These are phyloP conservation scores for Aspergillus leporis DNA, from an alignment of 495 filamentous ascomycete species.

Conservation along the genomic window DNA sequence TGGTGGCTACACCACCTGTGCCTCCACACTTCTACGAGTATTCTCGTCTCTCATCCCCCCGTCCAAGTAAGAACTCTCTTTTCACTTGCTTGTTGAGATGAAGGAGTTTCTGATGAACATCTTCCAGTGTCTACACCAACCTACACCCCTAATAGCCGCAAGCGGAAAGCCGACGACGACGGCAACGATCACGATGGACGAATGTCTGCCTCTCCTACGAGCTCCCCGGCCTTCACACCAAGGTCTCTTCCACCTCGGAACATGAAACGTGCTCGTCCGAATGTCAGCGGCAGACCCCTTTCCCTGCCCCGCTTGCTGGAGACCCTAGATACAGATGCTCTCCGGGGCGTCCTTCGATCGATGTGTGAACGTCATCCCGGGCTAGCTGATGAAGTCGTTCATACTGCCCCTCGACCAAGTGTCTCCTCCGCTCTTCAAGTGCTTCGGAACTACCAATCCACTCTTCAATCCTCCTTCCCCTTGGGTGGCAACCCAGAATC, in stretches of 20 bases:
- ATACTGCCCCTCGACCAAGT: constrained; percentile 79
- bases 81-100: not conserved
- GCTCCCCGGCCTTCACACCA: constrained; percentile 70
- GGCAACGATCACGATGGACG: constrained; percentile 65
- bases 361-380: constrained; percentile 88
- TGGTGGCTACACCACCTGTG: constrained; percentile 63
- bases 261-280: constrained; percentile 63
- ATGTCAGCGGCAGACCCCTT: constrained; percentile 76
- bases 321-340: constrained; percentile 79
- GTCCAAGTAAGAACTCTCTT: constrained; percentile 56
- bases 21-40: constrained; percentile 77
- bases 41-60: constrained; percentile 67
- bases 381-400: constrained; percentile 73
- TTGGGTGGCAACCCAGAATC: constrained; percentile 78
- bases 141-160: constrained; percentile 59
- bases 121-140: constrained; percentile 55
- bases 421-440: constrained; percentile 77
- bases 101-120: constrained; percentile 23
- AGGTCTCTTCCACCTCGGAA: constrained; percentile 66
- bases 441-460: constrained; percentile 75
- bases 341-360: constrained; percentile 78
- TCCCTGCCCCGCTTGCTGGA: constrained; percentile 82
- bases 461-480: constrained; percentile 78
- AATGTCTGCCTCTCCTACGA: constrained; percentile 83
- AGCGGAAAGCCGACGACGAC: constrained; percentile 89